Percentiles rank a stretch among this genome's conserved stretches.
phyloP scores from a whole-genome alignment of 257 asterid species.

The Buddleja alternifolia region DNA sequence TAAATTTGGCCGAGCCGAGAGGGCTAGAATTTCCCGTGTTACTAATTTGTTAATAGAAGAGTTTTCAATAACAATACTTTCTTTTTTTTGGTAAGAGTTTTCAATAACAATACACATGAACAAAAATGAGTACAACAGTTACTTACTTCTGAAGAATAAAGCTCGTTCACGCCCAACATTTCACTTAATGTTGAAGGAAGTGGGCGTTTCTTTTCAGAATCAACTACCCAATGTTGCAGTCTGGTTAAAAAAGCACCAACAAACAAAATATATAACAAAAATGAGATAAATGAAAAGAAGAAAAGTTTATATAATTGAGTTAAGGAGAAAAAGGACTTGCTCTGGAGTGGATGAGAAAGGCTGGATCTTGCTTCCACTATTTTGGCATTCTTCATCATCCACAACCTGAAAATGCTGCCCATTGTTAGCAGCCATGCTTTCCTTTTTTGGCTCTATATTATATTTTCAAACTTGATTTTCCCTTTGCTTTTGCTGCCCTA shows the following conservation, averaged over 20 bases:
- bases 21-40: too few relatives aligned
- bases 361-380: conserved; percentile 40
- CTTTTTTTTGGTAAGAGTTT: too few relatives aligned
- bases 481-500: conserved; percentile 2
- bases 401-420: conserved; percentile 26
- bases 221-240: conserved; percentile 30
- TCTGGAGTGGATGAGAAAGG: conserved; percentile 46
- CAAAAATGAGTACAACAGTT: too few relatives aligned
- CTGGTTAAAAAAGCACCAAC: conserved; percentile 28
- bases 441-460: background rate
- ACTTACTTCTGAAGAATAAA: conserved; percentile 53
- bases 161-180: conserved; percentile 59
- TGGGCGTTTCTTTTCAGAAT: conserved; percentile 27
- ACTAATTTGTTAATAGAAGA: too few relatives aligned
- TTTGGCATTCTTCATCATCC: conserved; percentile 55
- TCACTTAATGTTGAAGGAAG: conserved; percentile 36
- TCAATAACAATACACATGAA: too few relatives aligned
- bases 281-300: background rate
- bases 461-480: background rate
- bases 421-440: conserved; percentile 42
- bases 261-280: background rate
- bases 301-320: too few relatives aligned
- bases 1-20: too few relatives aligned
- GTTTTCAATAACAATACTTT: too few relatives aligned
- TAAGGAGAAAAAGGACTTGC: conserved; percentile 26